Percentiles rank a stretch among this genome's conserved stretches.
These are phyloP conservation scores for Pterula multifida DNA, from an alignment of 1,284 basidiomycete species.

Conservation along the genomic window DNA sequence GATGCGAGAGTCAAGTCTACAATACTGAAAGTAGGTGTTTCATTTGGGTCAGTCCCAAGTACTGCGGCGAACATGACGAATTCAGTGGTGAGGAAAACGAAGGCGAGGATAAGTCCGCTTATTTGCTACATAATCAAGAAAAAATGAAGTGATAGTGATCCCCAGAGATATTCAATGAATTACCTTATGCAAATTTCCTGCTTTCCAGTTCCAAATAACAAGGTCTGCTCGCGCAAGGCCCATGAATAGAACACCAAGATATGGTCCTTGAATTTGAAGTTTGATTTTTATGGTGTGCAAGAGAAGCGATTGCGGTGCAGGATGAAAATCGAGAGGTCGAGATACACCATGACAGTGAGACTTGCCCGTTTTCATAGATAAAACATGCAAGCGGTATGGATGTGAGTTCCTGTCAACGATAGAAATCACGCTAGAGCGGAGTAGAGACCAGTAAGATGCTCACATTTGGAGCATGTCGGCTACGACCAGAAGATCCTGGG, in stretches of 20 bases:
- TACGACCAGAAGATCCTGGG: slow-evolving; percentile 13
- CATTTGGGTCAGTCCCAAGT: not conserved
- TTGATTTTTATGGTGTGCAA: not conserved
- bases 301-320: not conserved
- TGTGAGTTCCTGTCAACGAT: not conserved
- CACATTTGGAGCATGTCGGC: not conserved
- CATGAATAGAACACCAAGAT: slow-evolving; percentile 7
- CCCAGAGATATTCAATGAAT: too few species aligned
- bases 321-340: not conserved
- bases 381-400: not conserved
- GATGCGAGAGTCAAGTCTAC: not conserved
- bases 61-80: slow-evolving; percentile 5
- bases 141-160: not conserved
- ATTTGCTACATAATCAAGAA: not conserved
- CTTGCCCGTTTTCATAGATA: not conserved
- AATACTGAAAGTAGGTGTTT: not conserved
- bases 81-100: slow-evolving; percentile 8
- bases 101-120: slow-evolving; percentile 1
- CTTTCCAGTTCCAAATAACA: slow-evolving; percentile 10
- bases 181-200: slow-evolving; percentile 6
- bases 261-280: slow-evolving; percentile 3
- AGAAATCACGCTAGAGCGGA: not conserved
- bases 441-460: not conserved
- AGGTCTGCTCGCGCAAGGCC: slow-evolving; percentile 5
- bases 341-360: not conserved